phyloP scores from a whole-genome alignment of 164 flowering plant species.

The Kingdonia uniflora region DNA sequence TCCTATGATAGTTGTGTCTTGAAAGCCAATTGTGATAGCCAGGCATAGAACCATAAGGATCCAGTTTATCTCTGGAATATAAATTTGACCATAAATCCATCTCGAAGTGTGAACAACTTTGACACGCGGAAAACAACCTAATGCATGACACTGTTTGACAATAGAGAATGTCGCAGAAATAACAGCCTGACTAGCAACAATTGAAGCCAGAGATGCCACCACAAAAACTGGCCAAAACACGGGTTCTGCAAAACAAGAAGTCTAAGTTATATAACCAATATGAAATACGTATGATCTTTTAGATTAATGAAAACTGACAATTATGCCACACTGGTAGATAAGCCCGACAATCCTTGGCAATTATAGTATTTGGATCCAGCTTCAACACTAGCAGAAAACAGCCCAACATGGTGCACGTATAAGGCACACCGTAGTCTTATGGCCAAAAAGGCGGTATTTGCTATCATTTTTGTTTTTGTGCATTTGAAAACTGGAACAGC shows the following conservation, averaged over 20 bases:
- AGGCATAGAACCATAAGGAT: slow-evolving; percentile 6
- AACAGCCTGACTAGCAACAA: slow-evolving; percentile 7
- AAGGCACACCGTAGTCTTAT: too few relatives aligned
- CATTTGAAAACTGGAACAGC: not conserved
- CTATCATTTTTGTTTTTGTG: not conserved
- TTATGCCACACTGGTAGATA: too few relatives aligned
- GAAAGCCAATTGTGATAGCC: too few relatives aligned
- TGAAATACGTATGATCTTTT: too few relatives aligned
- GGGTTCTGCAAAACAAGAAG: slow-evolving; percentile 1
- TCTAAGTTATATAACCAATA: too few relatives aligned
- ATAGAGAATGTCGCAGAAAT: slow-evolving; percentile 8
- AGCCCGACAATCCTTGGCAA: not conserved
- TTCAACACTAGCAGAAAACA: not conserved
- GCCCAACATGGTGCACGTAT: too few relatives aligned
- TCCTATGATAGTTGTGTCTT: too few relatives aligned
- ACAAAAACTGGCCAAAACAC: slow-evolving; percentile 3
- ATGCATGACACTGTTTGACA: slow-evolving; percentile 5
- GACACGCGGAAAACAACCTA: slow-evolving; percentile 6
- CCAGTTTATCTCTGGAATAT: slow-evolving; percentile 7
- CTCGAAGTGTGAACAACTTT: slow-evolving; percentile 5
- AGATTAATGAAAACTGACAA: too few relatives aligned
- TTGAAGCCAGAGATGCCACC: slow-evolving; percentile 4
- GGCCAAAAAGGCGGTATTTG: too few relatives aligned
- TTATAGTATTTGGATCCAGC: not conserved
- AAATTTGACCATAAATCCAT: slow-evolving; percentile 2